phyloP scores from a whole-genome alignment of 2,329 filamentous ascomycete genomes.

The Calonectria pauciramosa region DNA sequence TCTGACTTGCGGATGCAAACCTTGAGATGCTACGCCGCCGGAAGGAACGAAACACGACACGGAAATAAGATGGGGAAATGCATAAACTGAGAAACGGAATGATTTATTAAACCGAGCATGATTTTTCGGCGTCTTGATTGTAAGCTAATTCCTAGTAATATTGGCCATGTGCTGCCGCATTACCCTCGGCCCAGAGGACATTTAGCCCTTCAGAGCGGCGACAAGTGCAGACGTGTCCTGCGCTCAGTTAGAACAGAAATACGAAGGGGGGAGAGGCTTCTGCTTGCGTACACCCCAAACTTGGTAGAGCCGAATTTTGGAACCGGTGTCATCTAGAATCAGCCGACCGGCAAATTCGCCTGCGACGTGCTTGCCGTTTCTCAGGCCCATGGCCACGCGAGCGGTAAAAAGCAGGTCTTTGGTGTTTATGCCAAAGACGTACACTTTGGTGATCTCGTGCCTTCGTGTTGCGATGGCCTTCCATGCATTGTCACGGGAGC shows the following conservation, averaged over 20 bases:
- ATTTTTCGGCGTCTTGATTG: background rate
- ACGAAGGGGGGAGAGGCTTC: no score
- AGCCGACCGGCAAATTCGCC: slow-evolving; percentile 12
- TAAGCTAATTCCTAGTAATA: background rate
- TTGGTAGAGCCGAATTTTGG: slow-evolving; percentile 4
- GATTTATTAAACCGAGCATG: background rate
- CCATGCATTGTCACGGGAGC: slow-evolving; percentile 5
- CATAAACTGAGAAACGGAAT: background rate
- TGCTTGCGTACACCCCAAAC: slow-evolving; percentile 11
- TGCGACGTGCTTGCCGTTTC: slow-evolving; percentile 8
- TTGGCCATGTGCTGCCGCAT: background rate
- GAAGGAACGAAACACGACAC: background rate
- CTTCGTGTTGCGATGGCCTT: background rate
- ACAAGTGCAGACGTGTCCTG: slow-evolving; percentile 9
- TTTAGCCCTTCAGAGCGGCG: background rate
- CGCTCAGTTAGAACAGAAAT: background rate
- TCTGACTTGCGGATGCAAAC: background rate
- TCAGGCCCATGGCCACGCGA: slow-evolving; percentile 7
- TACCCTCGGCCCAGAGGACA: background rate
- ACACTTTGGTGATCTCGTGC: slow-evolving; percentile 4
- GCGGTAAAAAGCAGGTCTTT: slow-evolving; percentile 6
- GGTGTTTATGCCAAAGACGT: background rate
- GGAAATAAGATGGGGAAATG: background rate
- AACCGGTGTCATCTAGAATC: background rate
- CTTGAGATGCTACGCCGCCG: background rate